Evolutionary conservation across 768 basidiomycete species (phyloP).

Genomic region (Dictyophora rubrovolvata): DNA sequence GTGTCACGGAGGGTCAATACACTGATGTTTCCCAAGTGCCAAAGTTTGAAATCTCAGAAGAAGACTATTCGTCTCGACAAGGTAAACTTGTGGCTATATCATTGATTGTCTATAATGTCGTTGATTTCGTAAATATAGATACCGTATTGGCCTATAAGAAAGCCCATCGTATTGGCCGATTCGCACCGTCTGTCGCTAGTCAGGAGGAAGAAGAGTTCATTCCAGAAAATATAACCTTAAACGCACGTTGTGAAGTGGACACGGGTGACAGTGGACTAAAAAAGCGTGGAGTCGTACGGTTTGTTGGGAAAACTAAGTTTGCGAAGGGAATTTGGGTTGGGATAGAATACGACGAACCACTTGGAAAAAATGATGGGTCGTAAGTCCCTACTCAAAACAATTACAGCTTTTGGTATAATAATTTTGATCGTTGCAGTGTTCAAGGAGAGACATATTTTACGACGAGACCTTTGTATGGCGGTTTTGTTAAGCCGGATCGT

Average conservation of each 20-base stretch:
- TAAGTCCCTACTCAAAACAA: conserved; percentile 33
- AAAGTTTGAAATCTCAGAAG: conserved; percentile 81
- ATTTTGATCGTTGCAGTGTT: conserved; percentile 38
- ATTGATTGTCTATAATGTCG: neutral
- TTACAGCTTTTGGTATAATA: neutral
- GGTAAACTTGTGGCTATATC: conserved; percentile 35
- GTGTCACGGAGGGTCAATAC: conserved; percentile 68
- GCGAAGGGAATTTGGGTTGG: conserved; percentile 78
- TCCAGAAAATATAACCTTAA: conserved; percentile 45
- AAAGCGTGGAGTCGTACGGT: conserved; percentile 80
- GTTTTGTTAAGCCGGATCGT: conserved; percentile 79
- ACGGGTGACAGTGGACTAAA: conserved; percentile 48
- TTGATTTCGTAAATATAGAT: conserved; percentile 35
- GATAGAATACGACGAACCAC: conserved; percentile 89
- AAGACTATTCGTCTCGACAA: conserved; percentile 70
- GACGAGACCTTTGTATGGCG: conserved; percentile 66
- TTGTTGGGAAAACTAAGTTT: conserved; percentile 73
- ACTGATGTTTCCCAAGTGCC: conserved; percentile 80
- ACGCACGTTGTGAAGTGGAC: conserved; percentile 77
- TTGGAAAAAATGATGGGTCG: conserved; percentile 94
- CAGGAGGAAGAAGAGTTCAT: conserved; percentile 27
- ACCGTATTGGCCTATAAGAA: conserved; percentile 87
- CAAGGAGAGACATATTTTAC: conserved; percentile 81
- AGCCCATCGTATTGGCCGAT: conserved; percentile 78
- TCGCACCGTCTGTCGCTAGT: conserved; percentile 35